Base-by-base conservation (phyloP, 305 asterid species). In the Nicotiana rustica region DNA sequence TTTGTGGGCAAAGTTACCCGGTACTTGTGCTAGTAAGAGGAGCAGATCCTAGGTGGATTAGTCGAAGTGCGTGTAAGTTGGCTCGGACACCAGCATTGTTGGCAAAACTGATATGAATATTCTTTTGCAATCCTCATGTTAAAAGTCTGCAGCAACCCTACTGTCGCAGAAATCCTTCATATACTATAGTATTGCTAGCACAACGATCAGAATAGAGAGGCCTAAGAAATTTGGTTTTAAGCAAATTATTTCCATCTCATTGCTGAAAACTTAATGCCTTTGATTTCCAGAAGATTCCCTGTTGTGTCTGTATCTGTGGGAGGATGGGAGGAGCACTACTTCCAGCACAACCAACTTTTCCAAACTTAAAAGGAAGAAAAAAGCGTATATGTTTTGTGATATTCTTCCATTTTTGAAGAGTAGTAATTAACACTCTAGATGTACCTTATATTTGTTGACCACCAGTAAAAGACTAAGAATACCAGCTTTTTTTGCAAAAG, bases 121-220 rank as follows among this genome's bases (percentile, higher is more conserved):
- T 52, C 29, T 52, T 75, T 75, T 49, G 14, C n/a, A 21, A 73
- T 61, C 12, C 44, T 49, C 15, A 7, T 14, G 41, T 49, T 49
- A 73, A 47, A 71, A 73, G 62, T 73, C 29, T 71, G 61, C 79
- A 71, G 41, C 5, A 49, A 73, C 44, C 79, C 19, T 73, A 25
- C 18, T 47, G 62, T 25, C 10, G 10, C 49, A 41, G 49, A 41
- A 41, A 41, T 41, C 49, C 49, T 41, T 41, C 10, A 2, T 41
- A 7, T 41, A 41, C 49, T 1, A 8, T 2, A 41, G 49, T 7
- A 41, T 41, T 41, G 49, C 49, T 41, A 8, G 49, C 10, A 41
- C 49, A 41, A 41, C 49, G 10, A 41, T 41, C 49, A 41, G 49
- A 41, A 41, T 41, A 41, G 49, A 41, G 49, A 41, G 49, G 49